phyloP scores from a whole-genome alignment of 202 grass and related monocot species.

The Brachypodium distachyon region DNA sequence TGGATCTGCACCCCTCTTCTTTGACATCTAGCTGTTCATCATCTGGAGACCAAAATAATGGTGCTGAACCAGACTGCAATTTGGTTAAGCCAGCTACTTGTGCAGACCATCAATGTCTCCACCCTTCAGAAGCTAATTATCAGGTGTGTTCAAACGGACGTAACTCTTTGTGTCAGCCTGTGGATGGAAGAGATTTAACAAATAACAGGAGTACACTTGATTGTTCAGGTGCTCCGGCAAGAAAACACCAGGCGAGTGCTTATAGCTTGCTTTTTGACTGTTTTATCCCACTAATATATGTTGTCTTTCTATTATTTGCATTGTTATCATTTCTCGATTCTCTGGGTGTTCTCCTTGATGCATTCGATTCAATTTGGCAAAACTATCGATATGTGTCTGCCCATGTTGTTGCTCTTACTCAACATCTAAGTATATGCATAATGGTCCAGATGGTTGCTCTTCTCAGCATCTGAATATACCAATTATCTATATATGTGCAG shows the following conservation, averaged over 20 bases:
- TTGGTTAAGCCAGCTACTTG: constrained; percentile 18
- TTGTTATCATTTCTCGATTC: background rate
- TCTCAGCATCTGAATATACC: background rate
- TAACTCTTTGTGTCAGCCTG: background rate
- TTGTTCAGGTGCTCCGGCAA: background rate
- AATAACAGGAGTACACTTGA: background rate
- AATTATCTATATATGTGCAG: constrained; percentile 3
- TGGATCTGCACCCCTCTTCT: constrained; percentile 15
- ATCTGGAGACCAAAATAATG: constrained; percentile 7
- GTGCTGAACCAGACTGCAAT: background rate
- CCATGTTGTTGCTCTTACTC: background rate
- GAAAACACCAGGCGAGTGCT: constrained; percentile 21
- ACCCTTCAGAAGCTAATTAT: background rate
- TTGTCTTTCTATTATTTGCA: background rate
- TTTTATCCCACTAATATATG: background rate
- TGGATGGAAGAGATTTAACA: background rate
- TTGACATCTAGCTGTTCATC: constrained; percentile 3
- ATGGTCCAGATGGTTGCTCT: background rate
- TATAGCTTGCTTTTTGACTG: background rate
- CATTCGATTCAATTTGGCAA: background rate
- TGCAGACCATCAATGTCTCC: background rate
- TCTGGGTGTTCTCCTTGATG: background rate
- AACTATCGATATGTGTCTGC: background rate
- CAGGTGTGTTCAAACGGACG: background rate
- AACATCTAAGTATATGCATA: background rate